phyloP scores from a whole-genome alignment of 1,284 basidiomycete genomes.

The Phaffia rhodozyma region DNA sequence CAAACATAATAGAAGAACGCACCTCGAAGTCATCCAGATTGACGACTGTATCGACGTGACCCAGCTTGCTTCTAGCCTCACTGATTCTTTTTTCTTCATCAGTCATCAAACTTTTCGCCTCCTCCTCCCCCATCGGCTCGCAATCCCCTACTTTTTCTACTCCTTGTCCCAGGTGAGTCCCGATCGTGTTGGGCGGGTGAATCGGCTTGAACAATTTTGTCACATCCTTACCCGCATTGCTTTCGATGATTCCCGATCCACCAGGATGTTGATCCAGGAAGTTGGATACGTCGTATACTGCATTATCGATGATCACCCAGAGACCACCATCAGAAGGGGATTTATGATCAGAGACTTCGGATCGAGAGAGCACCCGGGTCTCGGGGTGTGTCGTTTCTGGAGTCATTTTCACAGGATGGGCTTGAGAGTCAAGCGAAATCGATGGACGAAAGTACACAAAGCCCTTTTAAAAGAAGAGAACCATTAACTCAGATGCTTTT shows the following conservation, averaged over 20 bases:
- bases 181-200: constrained; percentile 9
- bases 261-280: constrained; percentile 5
- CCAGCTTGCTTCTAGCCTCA: constrained; percentile 23
- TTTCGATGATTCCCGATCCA: constrained; percentile 8
- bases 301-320: constrained; percentile 15
- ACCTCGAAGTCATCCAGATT: constrained; percentile 30
- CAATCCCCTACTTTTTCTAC: not conserved
- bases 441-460: too few relatives aligned
- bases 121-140: not conserved
- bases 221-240: constrained; percentile 11
- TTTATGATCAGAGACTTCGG: too few relatives aligned
- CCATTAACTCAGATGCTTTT: too few relatives aligned
- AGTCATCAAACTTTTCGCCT: not conserved
- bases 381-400: too few relatives aligned
- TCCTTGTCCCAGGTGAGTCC: not conserved
- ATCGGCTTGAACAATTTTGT: constrained; percentile 11
- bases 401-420: too few relatives aligned
- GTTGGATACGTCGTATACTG: constrained; percentile 9
- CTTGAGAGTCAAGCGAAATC: too few relatives aligned
- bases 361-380: too few relatives aligned
- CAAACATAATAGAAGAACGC: not conserved
- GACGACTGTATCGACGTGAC: constrained; percentile 27
- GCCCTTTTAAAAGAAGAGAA: too few relatives aligned
- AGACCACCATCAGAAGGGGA: not conserved
- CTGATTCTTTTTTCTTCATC: constrained; percentile 19